Base-by-base conservation (phyloP, 805 yeast genomes). In the Yarrowia sp. region DNA sequence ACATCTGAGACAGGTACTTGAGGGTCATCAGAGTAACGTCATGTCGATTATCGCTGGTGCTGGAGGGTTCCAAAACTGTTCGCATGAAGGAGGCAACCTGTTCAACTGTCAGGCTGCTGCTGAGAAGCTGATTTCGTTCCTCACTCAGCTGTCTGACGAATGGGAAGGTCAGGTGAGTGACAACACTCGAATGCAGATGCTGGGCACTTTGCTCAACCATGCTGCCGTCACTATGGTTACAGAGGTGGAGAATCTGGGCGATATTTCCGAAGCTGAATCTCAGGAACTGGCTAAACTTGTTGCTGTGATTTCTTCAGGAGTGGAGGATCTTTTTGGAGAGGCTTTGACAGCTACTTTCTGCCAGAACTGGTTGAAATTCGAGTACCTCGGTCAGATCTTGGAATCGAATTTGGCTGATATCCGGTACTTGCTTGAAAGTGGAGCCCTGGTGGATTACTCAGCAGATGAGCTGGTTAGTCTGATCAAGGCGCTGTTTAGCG, bases 291-390 rank as follows among this genome's bases (percentile, higher is more conserved):
- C 70, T 15, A 57, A 65, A 22, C 51, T 69, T 11, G 60, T 70
- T 13, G 45, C 64, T 36, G 32, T 51, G n/a, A 65, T 70, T 13
- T 32, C 48, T 13, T 18, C 33, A 1, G 48, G 58, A 5, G 47
- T 45, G 3, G 48, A 44, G 36, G 18, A 22, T 8, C 11, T 36
- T 9, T 39, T 44, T 57, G 41, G 42, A 5, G 65, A 60, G 5
- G 15, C 66, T 44, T 44, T 64, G 43, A 68, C 72, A 9, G 75
- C 74, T 10, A 63, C 66, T 33, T 71, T 70, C 58, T 71, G 75
- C 10, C 76, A 77, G 6, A 71, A 75, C 15, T 77, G 79, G 79
- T 67, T 74, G 66, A 77, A 77, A 67, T 70, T 77, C 35, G 74
- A 74, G 65, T 72, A 74, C 61, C 68, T 77, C 22, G 69, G 68